Conservation (phyloP, 2,329 filamentous ascomycete genomes). For the Trichoderma hamatum region DNA sequence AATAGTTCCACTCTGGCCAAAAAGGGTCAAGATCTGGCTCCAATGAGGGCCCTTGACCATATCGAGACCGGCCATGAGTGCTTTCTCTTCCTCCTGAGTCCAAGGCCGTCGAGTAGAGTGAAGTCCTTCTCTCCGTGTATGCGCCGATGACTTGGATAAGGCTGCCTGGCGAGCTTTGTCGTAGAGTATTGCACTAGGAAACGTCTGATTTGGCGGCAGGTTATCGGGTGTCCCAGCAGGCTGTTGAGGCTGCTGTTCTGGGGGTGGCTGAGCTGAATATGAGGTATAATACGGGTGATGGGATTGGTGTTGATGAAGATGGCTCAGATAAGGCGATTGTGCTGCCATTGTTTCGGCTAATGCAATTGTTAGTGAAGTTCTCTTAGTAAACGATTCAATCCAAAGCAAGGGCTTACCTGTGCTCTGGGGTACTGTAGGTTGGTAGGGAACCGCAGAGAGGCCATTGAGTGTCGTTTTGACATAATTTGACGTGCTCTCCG, state of each 20-base stretch:
- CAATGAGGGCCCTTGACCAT: slow-evolving; percentile 89
- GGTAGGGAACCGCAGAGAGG: slow-evolving; percentile 48
- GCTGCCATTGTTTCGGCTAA: slow-evolving; percentile 40
- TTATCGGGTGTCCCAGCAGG: slow-evolving; percentile 41
- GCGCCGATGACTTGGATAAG: slow-evolving; percentile 58
- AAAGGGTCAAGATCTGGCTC: slow-evolving; percentile 87
- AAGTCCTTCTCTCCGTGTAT: slow-evolving; percentile 58
- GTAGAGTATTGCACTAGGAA: slow-evolving; percentile 58
- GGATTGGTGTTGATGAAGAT: slow-evolving; percentile 44
- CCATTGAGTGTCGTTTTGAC: slow-evolving; percentile 49
- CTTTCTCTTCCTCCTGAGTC: slow-evolving; percentile 88
- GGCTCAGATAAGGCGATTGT: slow-evolving; percentile 43
- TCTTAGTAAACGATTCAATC: background rate
- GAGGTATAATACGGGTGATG: slow-evolving; percentile 41
- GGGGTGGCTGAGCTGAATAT: slow-evolving; percentile 40
- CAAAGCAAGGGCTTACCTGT: slow-evolving; percentile 36
- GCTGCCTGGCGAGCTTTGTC: slow-evolving; percentile 63
- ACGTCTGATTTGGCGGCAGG: slow-evolving; percentile 60
- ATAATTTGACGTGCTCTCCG: slow-evolving; percentile 50
- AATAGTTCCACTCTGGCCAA: slow-evolving; percentile 76
- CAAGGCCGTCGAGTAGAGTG: slow-evolving; percentile 74
- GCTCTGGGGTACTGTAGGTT: slow-evolving; percentile 46
- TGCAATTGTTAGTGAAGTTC: slow-evolving; percentile 21
- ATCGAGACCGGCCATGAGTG: slow-evolving; percentile 84
- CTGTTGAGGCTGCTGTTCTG: slow-evolving; percentile 40